Evolutionary conservation across 805 yeast genomes (phyloP).

Genomic region (Cephaloascus fragrans): DNA sequence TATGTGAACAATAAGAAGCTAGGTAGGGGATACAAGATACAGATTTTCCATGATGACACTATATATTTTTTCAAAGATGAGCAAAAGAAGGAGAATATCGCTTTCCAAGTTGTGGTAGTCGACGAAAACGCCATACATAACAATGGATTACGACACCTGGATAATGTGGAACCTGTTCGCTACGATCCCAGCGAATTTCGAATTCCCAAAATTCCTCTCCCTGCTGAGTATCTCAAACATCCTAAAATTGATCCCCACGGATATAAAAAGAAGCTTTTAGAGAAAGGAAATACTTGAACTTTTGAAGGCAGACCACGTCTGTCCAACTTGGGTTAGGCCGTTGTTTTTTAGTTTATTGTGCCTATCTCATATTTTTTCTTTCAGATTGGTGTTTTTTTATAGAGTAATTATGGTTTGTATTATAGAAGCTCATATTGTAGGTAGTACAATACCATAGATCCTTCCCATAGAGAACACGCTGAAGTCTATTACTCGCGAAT

Average conservation of each 20-base stretch:
- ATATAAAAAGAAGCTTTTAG: background rate
- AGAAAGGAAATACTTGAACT: background rate
- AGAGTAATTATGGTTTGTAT: no score
- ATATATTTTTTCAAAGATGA: constrained; percentile 59
- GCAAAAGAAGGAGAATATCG: constrained; percentile 37
- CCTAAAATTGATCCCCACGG: background rate
- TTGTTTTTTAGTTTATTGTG: no score
- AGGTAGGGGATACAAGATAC: constrained; percentile 53
- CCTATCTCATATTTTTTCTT: no score
- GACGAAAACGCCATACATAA: constrained; percentile 60
- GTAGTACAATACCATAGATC: no score
- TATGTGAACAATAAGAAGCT: constrained; percentile 50
- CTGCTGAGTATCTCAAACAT: background rate
- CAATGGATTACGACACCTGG: constrained; percentile 23
- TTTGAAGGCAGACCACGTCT: background rate
- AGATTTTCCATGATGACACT: constrained; percentile 55
- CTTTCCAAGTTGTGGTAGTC: constrained; percentile 40
- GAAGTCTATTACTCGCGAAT: no score
- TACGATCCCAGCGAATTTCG: background rate
- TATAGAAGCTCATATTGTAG: no score
- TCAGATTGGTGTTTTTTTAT: no score
- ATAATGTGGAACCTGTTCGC: background rate
- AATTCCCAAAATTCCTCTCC: background rate
- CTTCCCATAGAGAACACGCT: no score
- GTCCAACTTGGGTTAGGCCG: no score